These are phyloP conservation scores for Flaveria bidentis DNA, from an alignment of 129 eudicot species.

Conservation along the genomic window DNA sequence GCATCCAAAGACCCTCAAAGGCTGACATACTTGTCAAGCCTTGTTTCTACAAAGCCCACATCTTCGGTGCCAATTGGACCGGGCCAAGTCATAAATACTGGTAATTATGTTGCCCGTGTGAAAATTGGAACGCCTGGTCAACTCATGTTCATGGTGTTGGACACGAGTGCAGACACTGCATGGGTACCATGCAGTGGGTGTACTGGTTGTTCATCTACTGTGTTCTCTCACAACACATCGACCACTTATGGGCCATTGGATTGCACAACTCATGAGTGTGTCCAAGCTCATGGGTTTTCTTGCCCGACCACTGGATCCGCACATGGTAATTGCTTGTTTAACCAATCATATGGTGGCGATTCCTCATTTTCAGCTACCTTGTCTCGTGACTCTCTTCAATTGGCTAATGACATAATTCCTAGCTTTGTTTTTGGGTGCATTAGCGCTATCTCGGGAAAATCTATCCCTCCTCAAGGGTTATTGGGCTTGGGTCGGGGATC, in stretches of 20 bases:
- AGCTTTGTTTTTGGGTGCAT: slow-evolving; percentile 83
- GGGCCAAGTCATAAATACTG: slow-evolving; percentile 71
- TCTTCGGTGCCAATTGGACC: slow-evolving; percentile 66
- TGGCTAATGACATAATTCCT: slow-evolving; percentile 56
- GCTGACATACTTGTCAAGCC: slow-evolving; percentile 61
- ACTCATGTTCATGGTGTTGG: slow-evolving; percentile 91
- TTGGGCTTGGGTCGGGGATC: slow-evolving; percentile 91
- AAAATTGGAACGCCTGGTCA: slow-evolving; percentile 83
- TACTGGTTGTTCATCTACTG: slow-evolving; percentile 52
- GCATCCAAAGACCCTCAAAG: slow-evolving; percentile 77
- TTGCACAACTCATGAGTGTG: slow-evolving; percentile 70
- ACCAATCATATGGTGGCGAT: slow-evolving; percentile 85
- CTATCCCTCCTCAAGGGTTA: slow-evolving; percentile 86
- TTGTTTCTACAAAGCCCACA: slow-evolving; percentile 39
- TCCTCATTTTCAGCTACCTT: slow-evolving; percentile 73
- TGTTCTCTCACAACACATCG: slow-evolving; percentile 60
- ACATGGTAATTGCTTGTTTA: slow-evolving; percentile 49
- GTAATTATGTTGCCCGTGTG: slow-evolving; percentile 75
- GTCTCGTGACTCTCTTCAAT: slow-evolving; percentile 53
- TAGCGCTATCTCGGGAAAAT: slow-evolving; percentile 44
- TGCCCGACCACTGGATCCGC: slow-evolving; percentile 55
- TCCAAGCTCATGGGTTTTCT: slow-evolving; percentile 59
- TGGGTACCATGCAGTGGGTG: slow-evolving; percentile 91
- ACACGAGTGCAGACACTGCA: slow-evolving; percentile 71
- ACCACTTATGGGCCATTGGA: slow-evolving; percentile 46